These are phyloP conservation scores for Candida awuae DNA, from an alignment of 805 yeast genomes.

Conservation along the genomic window DNA sequence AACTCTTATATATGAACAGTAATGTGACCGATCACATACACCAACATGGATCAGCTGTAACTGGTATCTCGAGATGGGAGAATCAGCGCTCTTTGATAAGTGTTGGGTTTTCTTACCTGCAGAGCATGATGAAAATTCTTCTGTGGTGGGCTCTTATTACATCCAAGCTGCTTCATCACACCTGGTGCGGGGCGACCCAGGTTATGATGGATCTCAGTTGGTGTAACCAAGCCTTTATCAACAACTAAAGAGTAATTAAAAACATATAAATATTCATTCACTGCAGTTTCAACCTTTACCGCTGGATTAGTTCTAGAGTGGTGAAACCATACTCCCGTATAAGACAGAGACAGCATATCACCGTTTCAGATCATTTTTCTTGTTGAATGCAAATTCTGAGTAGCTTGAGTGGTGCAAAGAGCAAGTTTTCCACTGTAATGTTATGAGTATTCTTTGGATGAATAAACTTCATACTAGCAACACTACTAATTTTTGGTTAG, in stretches of 20 bases:
- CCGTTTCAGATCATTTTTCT: neutral
- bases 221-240: neutral
- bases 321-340: neutral
- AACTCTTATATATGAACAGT: slow-evolving; percentile 6
- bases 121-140: neutral
- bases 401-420: slow-evolving; percentile 1
- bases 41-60: slow-evolving; percentile 19
- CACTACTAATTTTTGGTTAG: neutral
- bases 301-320: neutral
- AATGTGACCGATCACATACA: slow-evolving; percentile 14
- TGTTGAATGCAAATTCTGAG: neutral
- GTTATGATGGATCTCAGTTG: neutral
- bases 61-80: neutral
- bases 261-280: neutral
- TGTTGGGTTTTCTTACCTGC: slow-evolving; percentile 1
- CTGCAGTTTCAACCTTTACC: neutral
- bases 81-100: neutral
- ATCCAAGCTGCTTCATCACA: slow-evolving; percentile 1
- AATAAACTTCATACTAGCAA: neutral
- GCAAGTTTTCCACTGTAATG: neutral
- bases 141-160: neutral
- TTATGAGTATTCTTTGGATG: slow-evolving; percentile 2
- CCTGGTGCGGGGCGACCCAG: slow-evolving; percentile 4
- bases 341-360: neutral
- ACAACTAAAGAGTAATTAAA: neutral